Evolutionary conservation across 139 green algal species (phyloP), one percentile per base, ranked within the genome.

Genomic region (Eudorina sp.): DNA sequence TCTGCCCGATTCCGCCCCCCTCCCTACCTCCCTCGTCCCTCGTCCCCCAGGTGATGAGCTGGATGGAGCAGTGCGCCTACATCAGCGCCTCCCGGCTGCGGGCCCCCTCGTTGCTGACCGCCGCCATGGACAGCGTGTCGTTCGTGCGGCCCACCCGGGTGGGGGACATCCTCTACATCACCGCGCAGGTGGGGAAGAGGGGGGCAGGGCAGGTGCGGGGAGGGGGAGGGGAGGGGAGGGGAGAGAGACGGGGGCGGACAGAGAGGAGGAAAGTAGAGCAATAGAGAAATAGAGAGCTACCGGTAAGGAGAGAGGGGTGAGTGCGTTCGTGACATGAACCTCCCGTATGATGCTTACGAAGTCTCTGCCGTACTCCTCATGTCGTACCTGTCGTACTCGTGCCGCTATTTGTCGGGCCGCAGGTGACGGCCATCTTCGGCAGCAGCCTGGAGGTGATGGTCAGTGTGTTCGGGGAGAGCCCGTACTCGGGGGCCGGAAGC

Each of bases 31-130:
- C n/a, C 58, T 27, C 58, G 18, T 38, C 3, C 43, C 43, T 51
- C 62, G 55, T n/a, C 0, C 55, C 58, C n/a, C 84, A 93, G 91
- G 91, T 93, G 11, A 93, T 93, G 91, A 58, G 58, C 40, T 93
- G 91, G 96, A 96, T 98, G 89, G 95, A 97, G 95, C 92, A 96
- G 91, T 95, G 91, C 72, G 95, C 96, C 0, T 97, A 96, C 93
- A 95, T 98, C 73, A 90, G 84, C 18, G 96, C 94, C 60, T 94
- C 90, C 29, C 93, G 95, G 11, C 90, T 98, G 78, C 90, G 95
- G 23, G 93, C 93, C 29, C 83, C 81, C 18, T 89, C 92, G 89
- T 85, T 96, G 46, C 92, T 98, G 3, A 97, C 94, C 0, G 96
- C 94, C 21, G 84, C 83, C 85, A 95, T 98, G 94, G 96, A 98